phyloP scores from a whole-genome alignment of 2,329 filamentous ascomycete species.

The Cladosporium sp. region DNA sequence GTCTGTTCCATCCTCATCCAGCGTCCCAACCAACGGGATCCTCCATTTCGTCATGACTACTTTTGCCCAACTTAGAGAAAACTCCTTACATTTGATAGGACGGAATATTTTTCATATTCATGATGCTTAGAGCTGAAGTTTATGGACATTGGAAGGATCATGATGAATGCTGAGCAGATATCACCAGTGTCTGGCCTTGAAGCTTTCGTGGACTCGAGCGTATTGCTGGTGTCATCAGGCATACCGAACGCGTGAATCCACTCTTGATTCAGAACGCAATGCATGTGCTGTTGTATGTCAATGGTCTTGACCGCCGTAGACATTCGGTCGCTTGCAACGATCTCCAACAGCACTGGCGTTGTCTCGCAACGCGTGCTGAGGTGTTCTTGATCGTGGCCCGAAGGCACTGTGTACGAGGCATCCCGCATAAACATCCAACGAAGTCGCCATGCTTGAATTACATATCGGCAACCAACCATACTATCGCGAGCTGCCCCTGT shows the following conservation, averaged over 20 bases:
- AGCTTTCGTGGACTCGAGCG: neutral
- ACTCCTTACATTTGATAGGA: neutral
- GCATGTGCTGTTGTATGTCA: neutral
- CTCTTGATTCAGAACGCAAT: too few relatives aligned
- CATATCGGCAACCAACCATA: neutral
- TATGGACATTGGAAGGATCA: neutral
- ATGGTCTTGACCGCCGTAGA: neutral
- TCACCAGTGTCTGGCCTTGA: neutral
- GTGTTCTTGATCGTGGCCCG: neutral
- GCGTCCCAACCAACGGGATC: neutral
- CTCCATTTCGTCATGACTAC: neutral
- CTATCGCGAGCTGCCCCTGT: constrained; percentile 15
- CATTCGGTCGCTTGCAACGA: neutral
- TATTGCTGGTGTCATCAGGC: neutral
- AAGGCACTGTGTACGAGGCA: neutral
- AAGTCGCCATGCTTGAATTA: neutral
- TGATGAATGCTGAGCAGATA: neutral
- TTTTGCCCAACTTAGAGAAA: neutral
- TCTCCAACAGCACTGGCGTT: neutral
- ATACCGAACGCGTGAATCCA: too few relatives aligned
- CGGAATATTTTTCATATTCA: neutral
- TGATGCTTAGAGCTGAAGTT: neutral
- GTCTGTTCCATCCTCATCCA: neutral
- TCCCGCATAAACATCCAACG: neutral
- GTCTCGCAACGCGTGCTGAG: neutral